Evolutionary conservation across 305 asterid species (phyloP).

Genomic region (Rubia tinctorum): DNA sequence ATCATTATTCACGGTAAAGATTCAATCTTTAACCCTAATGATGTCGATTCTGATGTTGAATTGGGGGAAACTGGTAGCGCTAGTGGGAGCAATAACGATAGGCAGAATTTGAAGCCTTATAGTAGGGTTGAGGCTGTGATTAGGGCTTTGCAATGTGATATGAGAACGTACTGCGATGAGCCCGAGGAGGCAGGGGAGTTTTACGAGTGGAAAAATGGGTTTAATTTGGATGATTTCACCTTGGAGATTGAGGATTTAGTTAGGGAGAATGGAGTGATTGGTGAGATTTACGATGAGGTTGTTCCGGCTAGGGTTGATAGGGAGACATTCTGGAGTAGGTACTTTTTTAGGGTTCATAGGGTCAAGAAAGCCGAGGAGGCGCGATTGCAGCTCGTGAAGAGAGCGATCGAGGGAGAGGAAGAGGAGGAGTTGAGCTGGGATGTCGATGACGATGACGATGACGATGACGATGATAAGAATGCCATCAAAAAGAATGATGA

Average conservation of each 20-base stretch:
- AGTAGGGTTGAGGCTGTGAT: constrained; percentile 71
- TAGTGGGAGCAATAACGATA: constrained; percentile 18
- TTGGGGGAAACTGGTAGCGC: constrained; percentile 26
- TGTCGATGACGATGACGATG: constrained; percentile 56
- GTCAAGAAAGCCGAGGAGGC: constrained; percentile 66
- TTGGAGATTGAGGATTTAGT: constrained; percentile 51
- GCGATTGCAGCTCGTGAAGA: constrained; percentile 51
- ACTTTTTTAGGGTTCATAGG: constrained; percentile 64
- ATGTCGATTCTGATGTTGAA: constrained; percentile 30
- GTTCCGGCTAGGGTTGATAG: constrained; percentile 59
- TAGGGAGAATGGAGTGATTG: constrained; percentile 40
- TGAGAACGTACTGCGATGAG: constrained; percentile 62
- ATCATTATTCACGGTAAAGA: constrained; percentile 62
- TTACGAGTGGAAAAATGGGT: constrained; percentile 61
- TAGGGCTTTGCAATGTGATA: constrained; percentile 54
- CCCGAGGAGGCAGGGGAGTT: constrained; percentile 49
- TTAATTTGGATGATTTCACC: constrained; percentile 46
- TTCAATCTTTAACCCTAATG: constrained; percentile 41
- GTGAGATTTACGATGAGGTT: constrained; percentile 58
- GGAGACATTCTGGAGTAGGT: constrained; percentile 77
- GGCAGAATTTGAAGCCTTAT: constrained; percentile 50
- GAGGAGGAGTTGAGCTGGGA: constrained; percentile 91
- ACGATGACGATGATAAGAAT: constrained; percentile 4
- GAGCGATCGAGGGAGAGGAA: constrained; percentile 58
- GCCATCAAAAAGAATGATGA: constrained; percentile 20